Conservation (phyloP, 2,329 filamentous ascomycete species). For the Penicillium sp. region DNA sequence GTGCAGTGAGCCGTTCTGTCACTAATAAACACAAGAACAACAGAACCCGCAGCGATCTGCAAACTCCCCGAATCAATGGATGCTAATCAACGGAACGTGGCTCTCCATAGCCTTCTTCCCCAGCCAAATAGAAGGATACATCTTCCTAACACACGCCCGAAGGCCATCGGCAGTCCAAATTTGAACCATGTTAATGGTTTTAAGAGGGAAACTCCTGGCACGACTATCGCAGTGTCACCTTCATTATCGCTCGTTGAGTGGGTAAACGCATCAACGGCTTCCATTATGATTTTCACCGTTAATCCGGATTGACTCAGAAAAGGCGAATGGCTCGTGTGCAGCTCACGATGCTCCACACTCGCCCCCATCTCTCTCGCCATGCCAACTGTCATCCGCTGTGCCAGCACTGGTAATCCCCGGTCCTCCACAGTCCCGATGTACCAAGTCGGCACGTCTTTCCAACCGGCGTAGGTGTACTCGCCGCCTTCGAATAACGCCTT, state of each 20-base stretch:
- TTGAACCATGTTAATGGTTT: constrained; percentile 25
- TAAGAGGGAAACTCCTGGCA: constrained; percentile 13
- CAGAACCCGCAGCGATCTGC: no score
- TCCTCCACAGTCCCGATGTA: constrained; percentile 50
- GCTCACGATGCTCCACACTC: constrained; percentile 41
- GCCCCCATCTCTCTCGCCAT: constrained; percentile 44
- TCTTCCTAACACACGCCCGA: constrained; percentile 26
- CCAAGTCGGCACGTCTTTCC: constrained; percentile 52
- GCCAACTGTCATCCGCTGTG: constrained; percentile 42
- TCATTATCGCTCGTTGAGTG: constrained; percentile 1
- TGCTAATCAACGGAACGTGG: background rate
- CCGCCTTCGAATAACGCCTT: constrained; percentile 50
- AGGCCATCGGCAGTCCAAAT: constrained; percentile 24
- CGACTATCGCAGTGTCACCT: background rate
- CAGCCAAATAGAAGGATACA: constrained; percentile 21
- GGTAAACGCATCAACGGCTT: constrained; percentile 38
- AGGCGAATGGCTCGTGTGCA: constrained; percentile 52
- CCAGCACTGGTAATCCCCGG: constrained; percentile 40
- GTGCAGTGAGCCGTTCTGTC: no score
- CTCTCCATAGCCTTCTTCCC: constrained; percentile 18
- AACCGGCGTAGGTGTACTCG: constrained; percentile 49
- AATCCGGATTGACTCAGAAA: constrained; percentile 51
- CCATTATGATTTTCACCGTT: constrained; percentile 41
- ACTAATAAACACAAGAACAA: no score
- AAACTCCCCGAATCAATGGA: background rate